Evolutionary conservation across 2,329 filamentous ascomycete species (phyloP).

Genomic region (Paecilomyces fulvus): DNA sequence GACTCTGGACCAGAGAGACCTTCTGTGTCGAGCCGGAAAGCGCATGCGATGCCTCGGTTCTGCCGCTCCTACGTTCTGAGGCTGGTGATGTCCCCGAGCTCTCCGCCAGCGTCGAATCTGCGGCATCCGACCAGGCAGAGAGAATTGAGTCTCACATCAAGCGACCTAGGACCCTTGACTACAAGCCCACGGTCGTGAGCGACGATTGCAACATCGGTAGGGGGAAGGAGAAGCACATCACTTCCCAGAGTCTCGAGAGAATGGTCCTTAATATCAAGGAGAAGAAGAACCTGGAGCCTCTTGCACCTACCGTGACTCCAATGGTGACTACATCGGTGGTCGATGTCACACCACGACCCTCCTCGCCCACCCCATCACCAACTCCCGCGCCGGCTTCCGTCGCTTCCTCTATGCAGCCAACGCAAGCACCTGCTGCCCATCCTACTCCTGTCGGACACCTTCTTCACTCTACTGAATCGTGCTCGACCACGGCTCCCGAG

Average conservation of each 20-base stretch:
- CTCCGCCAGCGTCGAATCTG: slow-evolving; percentile 69
- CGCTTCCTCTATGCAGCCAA: slow-evolving; percentile 22
- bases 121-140: slow-evolving; percentile 54
- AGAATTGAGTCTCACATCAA: slow-evolving; percentile 51
- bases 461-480: slow-evolving; percentile 48
- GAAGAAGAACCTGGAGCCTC: slow-evolving; percentile 59
- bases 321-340: slow-evolving; percentile 26
- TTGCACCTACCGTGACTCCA: slow-evolving; percentile 39
- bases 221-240: slow-evolving; percentile 76
- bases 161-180: slow-evolving; percentile 55
- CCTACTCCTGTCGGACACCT: slow-evolving; percentile 10
- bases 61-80: slow-evolving; percentile 39
- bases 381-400: slow-evolving; percentile 23
- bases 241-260: slow-evolving; percentile 85
- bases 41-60: slow-evolving; percentile 45
- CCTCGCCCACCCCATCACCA: slow-evolving; percentile 33
- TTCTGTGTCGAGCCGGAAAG: slow-evolving; percentile 67
- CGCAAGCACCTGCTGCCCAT: background rate
- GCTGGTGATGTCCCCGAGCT: slow-evolving; percentile 57
- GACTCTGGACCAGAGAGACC: slow-evolving; percentile 88
- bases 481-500: slow-evolving; percentile 47
- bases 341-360: slow-evolving; percentile 36
- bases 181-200: slow-evolving; percentile 44
- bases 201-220: slow-evolving; percentile 57
- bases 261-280: slow-evolving; percentile 90